Evolutionary conservation across 208 protist genomes (phyloP).

Genomic region (Leishmania arabica): DNA sequence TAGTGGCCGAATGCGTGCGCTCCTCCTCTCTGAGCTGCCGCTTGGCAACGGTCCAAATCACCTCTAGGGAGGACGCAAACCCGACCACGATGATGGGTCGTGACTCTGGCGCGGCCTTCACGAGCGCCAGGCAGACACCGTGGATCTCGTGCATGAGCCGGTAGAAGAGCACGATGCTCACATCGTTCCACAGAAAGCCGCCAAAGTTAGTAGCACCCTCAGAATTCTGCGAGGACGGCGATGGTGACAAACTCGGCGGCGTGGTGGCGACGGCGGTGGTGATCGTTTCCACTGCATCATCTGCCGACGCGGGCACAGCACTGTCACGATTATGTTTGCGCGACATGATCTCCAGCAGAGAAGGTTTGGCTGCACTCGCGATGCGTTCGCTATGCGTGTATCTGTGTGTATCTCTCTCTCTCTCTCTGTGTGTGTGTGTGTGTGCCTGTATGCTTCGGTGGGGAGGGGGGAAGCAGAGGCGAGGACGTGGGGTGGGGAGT

Average conservation of each 20-base stretch:
- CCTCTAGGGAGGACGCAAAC: slow-evolving; percentile 7
- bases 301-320: neutral
- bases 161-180: slow-evolving; percentile 64
- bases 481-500: too few species aligned
- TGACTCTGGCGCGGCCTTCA: neutral
- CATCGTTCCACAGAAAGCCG: slow-evolving; percentile 69
- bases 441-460: slow-evolving; percentile 7
- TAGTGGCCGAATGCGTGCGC: neutral
- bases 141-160: slow-evolving; percentile 42
- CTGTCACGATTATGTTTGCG: slow-evolving; percentile 19
- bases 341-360: slow-evolving; percentile 1
- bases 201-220: slow-evolving; percentile 37
- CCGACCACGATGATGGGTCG: neutral
- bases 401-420: neutral
- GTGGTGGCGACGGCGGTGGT: neutral
- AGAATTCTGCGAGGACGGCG: slow-evolving; percentile 11
- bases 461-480: too few species aligned
- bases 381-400: neutral
- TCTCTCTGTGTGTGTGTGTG: neutral
- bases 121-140: slow-evolving; percentile 9
- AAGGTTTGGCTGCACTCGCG: too few species aligned
- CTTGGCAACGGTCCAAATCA: slow-evolving; percentile 28
- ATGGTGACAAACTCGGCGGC: neutral
- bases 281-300: neutral
- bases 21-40: slow-evolving; percentile 25